phyloP scores from a whole-genome alignment of 495 filamentous ascomycete species.

The Tuber brumale region DNA sequence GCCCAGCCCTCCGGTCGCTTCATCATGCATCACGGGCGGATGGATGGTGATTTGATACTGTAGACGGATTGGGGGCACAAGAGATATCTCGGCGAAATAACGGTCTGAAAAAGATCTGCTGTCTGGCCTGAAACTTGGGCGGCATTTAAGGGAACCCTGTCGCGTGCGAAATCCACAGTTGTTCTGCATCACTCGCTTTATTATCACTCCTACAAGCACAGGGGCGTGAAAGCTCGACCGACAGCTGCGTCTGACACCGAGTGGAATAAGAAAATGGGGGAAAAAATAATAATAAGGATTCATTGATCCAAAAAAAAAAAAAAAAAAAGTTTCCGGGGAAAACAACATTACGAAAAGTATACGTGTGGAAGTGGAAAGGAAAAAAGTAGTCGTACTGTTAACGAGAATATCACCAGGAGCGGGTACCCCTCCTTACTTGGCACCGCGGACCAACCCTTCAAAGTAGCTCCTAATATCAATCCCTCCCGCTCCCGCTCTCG shows the following conservation, averaged over 20 bases:
- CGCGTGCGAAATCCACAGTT: not conserved
- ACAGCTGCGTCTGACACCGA: not conserved
- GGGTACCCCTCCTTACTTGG: slow-evolving; percentile 32
- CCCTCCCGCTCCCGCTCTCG: slow-evolving; percentile 18
- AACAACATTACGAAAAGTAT: not conserved
- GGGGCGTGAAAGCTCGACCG: not conserved
- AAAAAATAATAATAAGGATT: not conserved
- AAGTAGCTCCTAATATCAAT: slow-evolving; percentile 50
- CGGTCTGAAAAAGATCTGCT: not conserved
- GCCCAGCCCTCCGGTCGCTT: not conserved
- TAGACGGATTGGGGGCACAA: not conserved
- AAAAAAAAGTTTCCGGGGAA: not conserved
- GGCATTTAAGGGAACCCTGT: not conserved
- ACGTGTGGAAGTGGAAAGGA: not conserved
- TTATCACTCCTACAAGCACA: not conserved
- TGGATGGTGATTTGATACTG: slow-evolving; percentile 1
- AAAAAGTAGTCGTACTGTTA: not conserved
- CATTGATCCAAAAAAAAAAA: not conserved
- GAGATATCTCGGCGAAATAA: not conserved
- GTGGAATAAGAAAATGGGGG: not conserved
- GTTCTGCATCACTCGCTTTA: not conserved
- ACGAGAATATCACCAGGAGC: not conserved
- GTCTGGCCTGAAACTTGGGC: not conserved
- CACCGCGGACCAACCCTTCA: slow-evolving; percentile 44
- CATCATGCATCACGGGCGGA: not conserved